Evolutionary conservation across 192 early-diverging fungal species (phyloP), one percentile per base, ranked within the genome.

Genomic region (Entomortierella parvispora): DNA sequence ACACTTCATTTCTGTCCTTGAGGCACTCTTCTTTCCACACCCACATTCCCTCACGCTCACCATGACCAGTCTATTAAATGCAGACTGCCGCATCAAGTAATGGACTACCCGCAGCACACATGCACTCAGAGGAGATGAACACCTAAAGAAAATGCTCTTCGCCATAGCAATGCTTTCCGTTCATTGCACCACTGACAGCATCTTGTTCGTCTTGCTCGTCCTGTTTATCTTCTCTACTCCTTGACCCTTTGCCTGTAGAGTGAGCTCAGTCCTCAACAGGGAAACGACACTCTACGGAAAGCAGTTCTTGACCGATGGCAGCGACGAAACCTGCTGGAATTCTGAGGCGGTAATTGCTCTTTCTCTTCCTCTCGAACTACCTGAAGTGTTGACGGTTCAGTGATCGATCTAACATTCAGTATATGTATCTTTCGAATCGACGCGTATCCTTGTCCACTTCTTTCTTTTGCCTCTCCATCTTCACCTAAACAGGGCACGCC

Each of bases 271-370:
- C 12, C 84, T 95, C 23, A 93, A 94, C 82, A 86, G 89, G 25
- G 94, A 98, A 65, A 83, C 80, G 9, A 72, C 83, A 18, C 85
- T 81, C 44, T 94, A 88, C 64, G 96, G 95, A 61, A 96, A 95
- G 65, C 87, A 95, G 57, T 83, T 87, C 77, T 74, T 98, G 32
- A 91, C 87, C 15, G 96, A 98, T 70, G 84, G 85, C 26, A 87
- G 65, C 66, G 74, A 80, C 37, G 95, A 96, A 57, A 98, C 96
- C 0, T 98, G 96, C 81, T 98, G 96, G 96, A 96, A 96, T 81
- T 95, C 93, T 22, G 94, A 95, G 65, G 88, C 91, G 79, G 92
- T 90, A 82, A 59, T 58, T 34, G 0, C 5, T 10, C 28, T 26
- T 17, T 37, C 25, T 53, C 22, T 12, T 51, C 34, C 55, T 20